phyloP scores from a whole-genome alignment of 495 filamentous ascomycete genomes.

The Thermochaetoides thermophila region DNA sequence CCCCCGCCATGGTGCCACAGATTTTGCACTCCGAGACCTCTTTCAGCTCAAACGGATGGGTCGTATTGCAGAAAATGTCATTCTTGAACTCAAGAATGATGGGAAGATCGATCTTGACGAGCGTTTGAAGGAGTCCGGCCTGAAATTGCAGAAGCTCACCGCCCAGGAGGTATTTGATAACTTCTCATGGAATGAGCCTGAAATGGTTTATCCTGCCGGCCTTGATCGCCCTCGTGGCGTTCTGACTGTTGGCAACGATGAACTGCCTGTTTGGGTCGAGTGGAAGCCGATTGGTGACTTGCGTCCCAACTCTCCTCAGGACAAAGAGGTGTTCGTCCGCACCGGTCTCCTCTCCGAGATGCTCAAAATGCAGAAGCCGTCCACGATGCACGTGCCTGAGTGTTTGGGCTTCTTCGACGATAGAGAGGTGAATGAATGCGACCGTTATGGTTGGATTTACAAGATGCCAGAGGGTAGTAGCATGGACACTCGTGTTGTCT shows the following conservation, averaged over 20 bases:
- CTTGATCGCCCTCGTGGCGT: slow-evolving; percentile 11
- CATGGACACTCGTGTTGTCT: slow-evolving; percentile 9
- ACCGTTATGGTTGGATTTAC: slow-evolving; percentile 18
- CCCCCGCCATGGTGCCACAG: too few relatives aligned
- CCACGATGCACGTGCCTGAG: slow-evolving; percentile 10
- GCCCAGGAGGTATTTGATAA: not conserved
- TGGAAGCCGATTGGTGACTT: slow-evolving; percentile 14
- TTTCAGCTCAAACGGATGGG: slow-evolving; percentile 17
- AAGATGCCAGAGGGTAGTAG: slow-evolving; percentile 9
- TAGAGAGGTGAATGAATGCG: slow-evolving; percentile 4
- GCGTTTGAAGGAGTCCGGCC: slow-evolving; percentile 2
- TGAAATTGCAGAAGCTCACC: slow-evolving; percentile 9
- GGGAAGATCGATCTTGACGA: not conserved
- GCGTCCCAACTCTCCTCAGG: slow-evolving; percentile 3
- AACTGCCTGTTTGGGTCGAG: slow-evolving; percentile 19
- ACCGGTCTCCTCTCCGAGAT: slow-evolving; percentile 19
- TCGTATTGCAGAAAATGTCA: slow-evolving; percentile 13
- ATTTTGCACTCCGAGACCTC: slow-evolving; percentile 16
- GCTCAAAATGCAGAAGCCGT: slow-evolving; percentile 17
- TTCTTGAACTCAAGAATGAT: slow-evolving; percentile 7
- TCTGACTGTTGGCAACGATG: slow-evolving; percentile 4
- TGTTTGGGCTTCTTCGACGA: slow-evolving; percentile 21
- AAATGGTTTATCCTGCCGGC: slow-evolving; percentile 2
- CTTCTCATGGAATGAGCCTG: slow-evolving; percentile 9
- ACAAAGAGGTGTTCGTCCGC: slow-evolving; percentile 11